Conservation (phyloP, 1,284 basidiomycete genomes). For the Termitomyces sp. region DNA sequence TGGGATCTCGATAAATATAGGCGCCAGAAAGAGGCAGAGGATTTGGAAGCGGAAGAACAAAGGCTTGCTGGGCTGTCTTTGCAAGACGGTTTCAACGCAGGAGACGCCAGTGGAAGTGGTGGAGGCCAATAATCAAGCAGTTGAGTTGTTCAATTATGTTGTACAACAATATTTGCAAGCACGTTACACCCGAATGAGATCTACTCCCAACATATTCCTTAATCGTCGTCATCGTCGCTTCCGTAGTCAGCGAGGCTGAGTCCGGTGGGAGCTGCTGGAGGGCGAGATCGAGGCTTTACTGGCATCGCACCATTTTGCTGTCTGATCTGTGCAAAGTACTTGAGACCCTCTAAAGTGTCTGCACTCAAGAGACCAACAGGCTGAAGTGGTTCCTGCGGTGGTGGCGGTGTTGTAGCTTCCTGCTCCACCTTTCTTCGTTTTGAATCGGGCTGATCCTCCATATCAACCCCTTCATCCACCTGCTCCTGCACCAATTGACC, state of each 20-base stretch:
- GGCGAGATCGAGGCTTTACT: slow-evolving; percentile 26
- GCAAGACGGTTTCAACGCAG: slow-evolving; percentile 21
- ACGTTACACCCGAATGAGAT: slow-evolving; percentile 3
- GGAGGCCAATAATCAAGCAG: slow-evolving; percentile 10
- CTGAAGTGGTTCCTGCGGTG: slow-evolving; percentile 23
- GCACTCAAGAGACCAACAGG: slow-evolving; percentile 61
- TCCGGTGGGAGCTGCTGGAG: slow-evolving; percentile 34
- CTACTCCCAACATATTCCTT: not conserved
- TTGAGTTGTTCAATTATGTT: slow-evolving; percentile 8
- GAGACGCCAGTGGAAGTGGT: slow-evolving; percentile 14
- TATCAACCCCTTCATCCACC: slow-evolving; percentile 30
- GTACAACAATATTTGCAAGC: slow-evolving; percentile 15
- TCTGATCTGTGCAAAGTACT: slow-evolving; percentile 80
- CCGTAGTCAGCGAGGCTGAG: slow-evolving; percentile 68
- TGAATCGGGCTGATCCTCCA: slow-evolving; percentile 28
- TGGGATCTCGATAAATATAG: slow-evolving; percentile 71
- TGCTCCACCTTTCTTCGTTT: slow-evolving; percentile 38
- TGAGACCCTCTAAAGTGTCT: slow-evolving; percentile 81
- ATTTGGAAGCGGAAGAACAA: slow-evolving; percentile 34
- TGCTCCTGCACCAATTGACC: slow-evolving; percentile 31
- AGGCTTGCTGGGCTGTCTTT: slow-evolving; percentile 32
- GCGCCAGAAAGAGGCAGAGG: slow-evolving; percentile 58
- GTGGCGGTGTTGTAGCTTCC: slow-evolving; percentile 21
- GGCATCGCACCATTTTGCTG: slow-evolving; percentile 44
- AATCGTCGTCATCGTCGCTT: slow-evolving; percentile 61